These are phyloP conservation scores for Cercis canadensis DNA, from an alignment of 306 rosid genomes.

Conservation along the genomic window DNA sequence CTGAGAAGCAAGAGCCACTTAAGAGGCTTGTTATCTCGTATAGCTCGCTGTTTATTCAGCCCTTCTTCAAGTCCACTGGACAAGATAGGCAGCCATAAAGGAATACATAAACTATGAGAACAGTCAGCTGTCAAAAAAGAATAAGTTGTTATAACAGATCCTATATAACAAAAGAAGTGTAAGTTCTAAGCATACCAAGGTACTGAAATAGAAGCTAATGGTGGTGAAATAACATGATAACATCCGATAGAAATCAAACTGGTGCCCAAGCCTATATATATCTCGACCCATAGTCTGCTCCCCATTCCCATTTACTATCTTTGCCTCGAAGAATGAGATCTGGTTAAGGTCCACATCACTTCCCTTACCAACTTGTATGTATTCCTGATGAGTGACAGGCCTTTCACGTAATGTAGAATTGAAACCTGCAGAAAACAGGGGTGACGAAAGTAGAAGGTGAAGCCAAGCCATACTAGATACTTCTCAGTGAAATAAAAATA, in stretches of 20 bases:
- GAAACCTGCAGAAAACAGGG: slow-evolving; percentile 63
- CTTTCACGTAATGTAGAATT: slow-evolving; percentile 95
- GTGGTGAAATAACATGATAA: slow-evolving; percentile 65
- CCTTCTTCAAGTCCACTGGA: slow-evolving; percentile 83
- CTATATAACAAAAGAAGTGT: slow-evolving; percentile 13
- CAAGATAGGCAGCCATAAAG: slow-evolving; percentile 96
- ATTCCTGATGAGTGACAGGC: slow-evolving; percentile 89
- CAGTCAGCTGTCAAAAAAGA: slow-evolving; percentile 74
- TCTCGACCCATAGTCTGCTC: slow-evolving; percentile 73
- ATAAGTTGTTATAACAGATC: slow-evolving; percentile 29
- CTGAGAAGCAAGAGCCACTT: slow-evolving; percentile 95
- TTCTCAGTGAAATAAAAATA: slow-evolving; percentile 18
- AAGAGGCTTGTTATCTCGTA: slow-evolving; percentile 80
- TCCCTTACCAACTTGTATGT: slow-evolving; percentile 65
- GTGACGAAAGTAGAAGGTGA: neutral
- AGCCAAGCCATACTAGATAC: slow-evolving; percentile 17
- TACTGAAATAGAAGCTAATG: slow-evolving; percentile 63
- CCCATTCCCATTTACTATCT: slow-evolving; percentile 63
- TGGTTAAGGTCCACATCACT: slow-evolving; percentile 71
- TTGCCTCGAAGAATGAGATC: slow-evolving; percentile 62
- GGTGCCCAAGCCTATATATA: slow-evolving; percentile 66
- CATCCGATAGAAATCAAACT: slow-evolving; percentile 65
- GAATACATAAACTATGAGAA: slow-evolving; percentile 83
- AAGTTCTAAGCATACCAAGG: slow-evolving; percentile 66
- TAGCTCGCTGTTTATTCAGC: slow-evolving; percentile 56